These are phyloP conservation scores for Decorospora gaudefroyi DNA, from an alignment of 2,329 filamentous ascomycete genomes.

Conservation along the genomic window DNA sequence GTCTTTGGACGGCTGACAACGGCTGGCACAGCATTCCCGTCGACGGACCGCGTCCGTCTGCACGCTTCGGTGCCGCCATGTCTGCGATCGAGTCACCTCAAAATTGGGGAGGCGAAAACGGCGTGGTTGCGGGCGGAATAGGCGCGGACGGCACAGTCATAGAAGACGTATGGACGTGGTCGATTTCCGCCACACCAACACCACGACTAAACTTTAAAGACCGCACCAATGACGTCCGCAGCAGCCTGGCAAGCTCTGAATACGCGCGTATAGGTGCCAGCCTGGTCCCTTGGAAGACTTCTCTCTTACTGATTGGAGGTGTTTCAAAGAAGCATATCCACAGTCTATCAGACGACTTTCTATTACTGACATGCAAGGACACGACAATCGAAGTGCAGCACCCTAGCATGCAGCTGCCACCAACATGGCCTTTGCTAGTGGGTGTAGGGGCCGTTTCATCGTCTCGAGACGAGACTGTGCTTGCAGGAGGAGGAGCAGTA, in stretches of 20 bases:
- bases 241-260: slow-evolving; percentile 26
- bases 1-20: slow-evolving; percentile 52
- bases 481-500: slow-evolving; percentile 80
- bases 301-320: slow-evolving; percentile 59
- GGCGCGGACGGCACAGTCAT: slow-evolving; percentile 68
- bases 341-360: slow-evolving; percentile 34
- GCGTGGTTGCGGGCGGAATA: slow-evolving; percentile 64
- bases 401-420: slow-evolving; percentile 29
- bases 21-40: slow-evolving; percentile 58
- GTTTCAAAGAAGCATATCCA: slow-evolving; percentile 46
- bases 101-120: slow-evolving; percentile 63
- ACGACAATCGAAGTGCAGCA: slow-evolving; percentile 26
- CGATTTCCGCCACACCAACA: slow-evolving; percentile 42
- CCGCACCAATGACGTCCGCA: slow-evolving; percentile 33
- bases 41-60: slow-evolving; percentile 47
- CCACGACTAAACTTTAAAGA: slow-evolving; percentile 35
- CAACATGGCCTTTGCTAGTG: slow-evolving; percentile 68
- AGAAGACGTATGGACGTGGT: slow-evolving; percentile 69
- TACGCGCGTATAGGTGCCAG: slow-evolving; percentile 58
- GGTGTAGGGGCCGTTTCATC: slow-evolving; percentile 64
- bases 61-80: slow-evolving; percentile 63
- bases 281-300: slow-evolving; percentile 52
- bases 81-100: slow-evolving; percentile 50
- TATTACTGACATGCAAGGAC: slow-evolving; percentile 29
- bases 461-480: slow-evolving; percentile 57